A percentile compares a stretch with the other conserved stretches of the same genome.
Evolutionary conservation across 352 stramenopile species (phyloP).

Genomic region (Phytophthora idaei): DNA sequence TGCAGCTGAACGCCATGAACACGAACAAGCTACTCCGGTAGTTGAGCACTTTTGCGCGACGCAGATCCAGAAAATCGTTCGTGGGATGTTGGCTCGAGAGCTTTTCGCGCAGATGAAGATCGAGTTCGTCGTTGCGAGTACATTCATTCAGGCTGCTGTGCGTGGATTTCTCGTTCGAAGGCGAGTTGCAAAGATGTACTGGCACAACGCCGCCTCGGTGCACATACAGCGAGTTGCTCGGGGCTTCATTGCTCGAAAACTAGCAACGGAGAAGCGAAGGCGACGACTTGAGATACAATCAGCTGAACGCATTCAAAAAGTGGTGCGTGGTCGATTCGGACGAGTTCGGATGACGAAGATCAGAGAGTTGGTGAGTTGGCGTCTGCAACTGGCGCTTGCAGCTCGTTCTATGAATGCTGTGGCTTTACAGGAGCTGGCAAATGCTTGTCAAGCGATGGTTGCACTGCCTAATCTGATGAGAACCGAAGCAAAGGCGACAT

Average conservation of each 20-base stretch:
- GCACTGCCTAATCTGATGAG: constrained; percentile 35
- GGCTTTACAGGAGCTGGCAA: constrained; percentile 62
- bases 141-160: constrained; percentile 74
- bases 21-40: constrained; percentile 32
- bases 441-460: constrained; percentile 59
- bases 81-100: constrained; percentile 70
- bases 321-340: constrained; percentile 60
- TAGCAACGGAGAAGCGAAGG: constrained; percentile 32
- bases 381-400: constrained; percentile 32
- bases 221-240: constrained; percentile 61
- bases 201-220: constrained; percentile 59
- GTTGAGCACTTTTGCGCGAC: constrained; percentile 78
- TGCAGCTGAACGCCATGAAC: constrained; percentile 18
- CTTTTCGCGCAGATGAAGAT: constrained; percentile 65
- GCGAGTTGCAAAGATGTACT: constrained; percentile 70
- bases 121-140: constrained; percentile 73
- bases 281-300: constrained; percentile 27
- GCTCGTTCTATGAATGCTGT: constrained; percentile 24
- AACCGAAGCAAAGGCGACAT: constrained; percentile 6
- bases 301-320: constrained; percentile 49
- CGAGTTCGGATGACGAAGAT: constrained; percentile 66
- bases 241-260: constrained; percentile 54
- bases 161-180: constrained; percentile 73
- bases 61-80: constrained; percentile 76
- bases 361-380: constrained; percentile 44